Conservation (phyloP, 1,284 basidiomycete species). For the Ustilago shanxiensis region DNA sequence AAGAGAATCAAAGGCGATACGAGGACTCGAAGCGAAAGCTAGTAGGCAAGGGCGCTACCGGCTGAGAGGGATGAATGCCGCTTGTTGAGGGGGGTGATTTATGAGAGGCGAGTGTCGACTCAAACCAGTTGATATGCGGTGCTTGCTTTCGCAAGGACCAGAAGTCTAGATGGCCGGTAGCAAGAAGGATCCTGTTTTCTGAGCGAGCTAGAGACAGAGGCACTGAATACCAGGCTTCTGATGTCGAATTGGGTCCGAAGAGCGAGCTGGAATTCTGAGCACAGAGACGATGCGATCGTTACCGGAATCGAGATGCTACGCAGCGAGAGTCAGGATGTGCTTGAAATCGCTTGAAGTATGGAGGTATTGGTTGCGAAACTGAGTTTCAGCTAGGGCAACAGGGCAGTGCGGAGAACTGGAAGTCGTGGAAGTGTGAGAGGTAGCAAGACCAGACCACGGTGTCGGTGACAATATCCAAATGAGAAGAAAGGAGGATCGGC, state of each 20-base stretch:
- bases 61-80: constrained; percentile 34
- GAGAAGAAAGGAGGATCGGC: background rate
- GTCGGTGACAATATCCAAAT: constrained; percentile 1
- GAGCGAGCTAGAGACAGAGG: background rate
- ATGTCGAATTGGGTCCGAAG: background rate
- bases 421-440: background rate
- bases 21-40: constrained; percentile 3
- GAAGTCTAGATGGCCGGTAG: background rate
- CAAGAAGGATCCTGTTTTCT: background rate
- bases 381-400: background rate
- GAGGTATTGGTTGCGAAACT: background rate
- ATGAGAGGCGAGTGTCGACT: constrained; percentile 16
- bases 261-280: background rate
- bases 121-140: constrained; percentile 11
- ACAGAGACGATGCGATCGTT: background rate
- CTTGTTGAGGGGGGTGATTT: constrained; percentile 44
- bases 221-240: background rate
- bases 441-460: background rate
- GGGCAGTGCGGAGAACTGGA: background rate
- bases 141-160: constrained; percentile 11
- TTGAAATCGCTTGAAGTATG: background rate
- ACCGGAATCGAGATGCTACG: background rate
- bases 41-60: constrained; percentile 9
- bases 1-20: background rate
- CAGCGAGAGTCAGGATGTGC: background rate